Percentiles rank a stretch among this genome's conserved stretches.
phyloP scores from a whole-genome alignment of 2,329 filamentous ascomycete genomes.

The Colletotrichum tanaceti region DNA sequence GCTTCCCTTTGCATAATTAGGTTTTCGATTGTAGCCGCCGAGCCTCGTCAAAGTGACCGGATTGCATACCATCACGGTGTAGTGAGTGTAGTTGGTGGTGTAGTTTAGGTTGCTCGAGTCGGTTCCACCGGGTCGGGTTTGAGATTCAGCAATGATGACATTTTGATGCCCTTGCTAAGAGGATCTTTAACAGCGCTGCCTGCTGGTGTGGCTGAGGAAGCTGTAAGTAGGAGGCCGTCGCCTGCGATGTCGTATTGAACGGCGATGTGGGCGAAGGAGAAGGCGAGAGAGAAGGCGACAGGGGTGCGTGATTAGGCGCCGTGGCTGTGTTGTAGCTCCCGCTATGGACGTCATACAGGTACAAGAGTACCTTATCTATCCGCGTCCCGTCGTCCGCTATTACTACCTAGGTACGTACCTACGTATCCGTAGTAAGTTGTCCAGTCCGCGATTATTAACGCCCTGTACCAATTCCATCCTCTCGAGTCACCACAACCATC shows the following conservation, averaged over 20 bases:
- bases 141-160: neutral
- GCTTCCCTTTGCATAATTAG: conserved; percentile 50
- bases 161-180: neutral
- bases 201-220: conserved; percentile 5
- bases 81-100: neutral
- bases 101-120: neutral
- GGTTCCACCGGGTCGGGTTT: neutral
- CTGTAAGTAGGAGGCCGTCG: neutral
- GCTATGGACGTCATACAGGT: conserved; percentile 15
- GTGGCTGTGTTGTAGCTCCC: neutral
- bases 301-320: neutral
- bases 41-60: neutral
- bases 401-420: too few relatives aligned
- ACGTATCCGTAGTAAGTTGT: too few relatives aligned
- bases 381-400: neutral
- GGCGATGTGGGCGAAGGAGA: conserved; percentile 1
- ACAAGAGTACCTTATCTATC: conserved; percentile 2
- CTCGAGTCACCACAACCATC: neutral
- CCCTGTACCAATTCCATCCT: conserved; percentile 14
- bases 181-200: neutral
- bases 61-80: neutral
- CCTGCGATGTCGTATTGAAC: neutral
- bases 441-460: neutral
- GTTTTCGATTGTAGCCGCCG: neutral
- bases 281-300: neutral